phyloP scores from a whole-genome alignment of 129 eudicot species.

The Chrysanthemum seticuspe region DNA sequence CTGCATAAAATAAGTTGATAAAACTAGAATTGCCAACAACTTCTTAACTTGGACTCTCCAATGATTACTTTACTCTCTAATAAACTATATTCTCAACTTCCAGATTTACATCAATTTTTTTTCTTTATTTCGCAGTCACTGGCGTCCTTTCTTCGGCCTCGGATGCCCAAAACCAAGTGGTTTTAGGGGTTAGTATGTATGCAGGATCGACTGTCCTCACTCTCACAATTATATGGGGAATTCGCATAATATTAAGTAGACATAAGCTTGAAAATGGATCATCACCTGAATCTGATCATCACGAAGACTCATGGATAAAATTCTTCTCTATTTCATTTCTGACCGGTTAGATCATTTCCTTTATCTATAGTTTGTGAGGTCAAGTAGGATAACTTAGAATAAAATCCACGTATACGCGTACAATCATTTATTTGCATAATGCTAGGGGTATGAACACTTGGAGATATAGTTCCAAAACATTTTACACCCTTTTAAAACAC shows the following conservation, averaged over 20 bases:
- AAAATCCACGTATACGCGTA: neutral
- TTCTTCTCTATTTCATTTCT: neutral
- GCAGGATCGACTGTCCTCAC: constrained; percentile 23
- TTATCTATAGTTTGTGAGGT: too few relatives aligned
- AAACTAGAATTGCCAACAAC: too few relatives aligned
- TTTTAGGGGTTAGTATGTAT: constrained; percentile 25
- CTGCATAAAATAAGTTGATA: too few relatives aligned
- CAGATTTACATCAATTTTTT: neutral
- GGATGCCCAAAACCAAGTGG: constrained; percentile 28
- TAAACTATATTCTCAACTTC: neutral
- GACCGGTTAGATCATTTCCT: constrained; percentile 10
- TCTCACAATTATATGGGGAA: constrained; percentile 26
- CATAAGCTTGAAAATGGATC: constrained; percentile 7
- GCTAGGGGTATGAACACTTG: neutral
- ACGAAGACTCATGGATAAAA: neutral
- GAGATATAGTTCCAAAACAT: neutral
- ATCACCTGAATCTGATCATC: neutral
- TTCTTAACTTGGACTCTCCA: too few relatives aligned
- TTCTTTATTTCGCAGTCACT: neutral
- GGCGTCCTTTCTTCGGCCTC: constrained; percentile 10
- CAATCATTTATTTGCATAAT: neutral
- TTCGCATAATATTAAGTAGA: constrained; percentile 4
- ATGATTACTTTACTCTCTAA: too few relatives aligned
- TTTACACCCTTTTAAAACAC: neutral
- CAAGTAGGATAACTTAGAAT: too few relatives aligned